Evolutionary conservation across 495 filamentous ascomycete species (phyloP), one percentile per base, ranked within the genome.

Genomic region (Chaetomium tenue): DNA sequence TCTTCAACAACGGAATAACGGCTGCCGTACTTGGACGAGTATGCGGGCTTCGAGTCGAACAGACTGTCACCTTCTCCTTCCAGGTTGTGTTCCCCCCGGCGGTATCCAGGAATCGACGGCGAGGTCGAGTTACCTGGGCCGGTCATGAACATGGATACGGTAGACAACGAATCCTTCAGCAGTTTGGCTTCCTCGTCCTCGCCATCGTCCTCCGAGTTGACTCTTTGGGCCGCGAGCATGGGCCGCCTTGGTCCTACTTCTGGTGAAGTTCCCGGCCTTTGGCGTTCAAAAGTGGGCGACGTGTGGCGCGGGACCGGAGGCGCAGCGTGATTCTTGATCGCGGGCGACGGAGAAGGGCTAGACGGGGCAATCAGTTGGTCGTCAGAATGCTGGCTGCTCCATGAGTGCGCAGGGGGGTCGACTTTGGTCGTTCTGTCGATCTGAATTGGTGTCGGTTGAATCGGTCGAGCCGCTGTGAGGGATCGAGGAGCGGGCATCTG

Each of bases 171-270:
- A 65, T 89, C 83, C 67, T 79, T 83, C 1, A 91, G 79, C 26
- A 91, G 74, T 58, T 76, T 84, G 11, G 88, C 86, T 71, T 91
- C 89, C 70, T 90, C 89, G 60, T 90, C 89, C 26, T 89, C 82
- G 16, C 83, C 75, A 5, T 82, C 79, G 2, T 66, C 72, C 54
- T 74, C 76, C 8, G 75, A 53, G 13, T 66, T 73, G 11, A 82
- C 82, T 53, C 77, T 77, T 52, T 78, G 79, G 20, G 76, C 76
- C 0, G 72, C 79, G 8, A 83, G 65, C 61, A 79, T 77, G 2
- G 78, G 71, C 55, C 83, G 75, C 53, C 80, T 83, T 51, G 85
- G 66, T 9, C 78, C 79, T 48, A 68, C 71, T 37, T 82, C 83
- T 5, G 75, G 61, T 13, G 72, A 72, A 11, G 63, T 53, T 15